Percentiles rank a stretch among this genome's conserved stretches.
Conservation (phyloP, 116 monocot genomes). For the Phalaenopsis hybrid region DNA sequence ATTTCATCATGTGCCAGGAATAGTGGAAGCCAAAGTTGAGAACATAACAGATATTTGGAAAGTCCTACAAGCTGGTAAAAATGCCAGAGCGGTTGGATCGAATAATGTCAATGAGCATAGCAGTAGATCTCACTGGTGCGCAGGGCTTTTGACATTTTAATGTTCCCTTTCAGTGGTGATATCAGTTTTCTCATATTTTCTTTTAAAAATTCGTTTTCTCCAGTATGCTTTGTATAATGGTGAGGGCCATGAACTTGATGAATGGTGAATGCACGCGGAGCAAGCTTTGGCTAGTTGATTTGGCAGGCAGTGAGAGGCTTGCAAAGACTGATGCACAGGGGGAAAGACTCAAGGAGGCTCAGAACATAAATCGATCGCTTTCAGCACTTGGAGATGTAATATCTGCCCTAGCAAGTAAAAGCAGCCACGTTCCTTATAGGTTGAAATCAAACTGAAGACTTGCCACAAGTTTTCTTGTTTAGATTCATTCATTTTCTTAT, state of each 20-base stretch:
- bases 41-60: constrained; percentile 75
- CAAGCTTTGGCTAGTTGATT: constrained; percentile 91
- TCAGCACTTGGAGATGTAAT: constrained; percentile 79
- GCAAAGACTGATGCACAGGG: constrained; percentile 82
- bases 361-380: constrained; percentile 77
- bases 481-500: not conserved
- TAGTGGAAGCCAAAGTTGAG: constrained; percentile 71
- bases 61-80: constrained; percentile 73
- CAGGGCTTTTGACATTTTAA: not conserved
- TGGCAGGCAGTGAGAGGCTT: constrained; percentile 84
- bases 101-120: constrained; percentile 92
- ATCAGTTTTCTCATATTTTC: not conserved
- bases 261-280: constrained; percentile 74
- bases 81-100: constrained; percentile 79
- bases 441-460: constrained; percentile 5
- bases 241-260: constrained; percentile 68
- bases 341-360: constrained; percentile 86
- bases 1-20: constrained; percentile 70
- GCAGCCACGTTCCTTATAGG: constrained; percentile 79
- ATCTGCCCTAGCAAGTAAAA: constrained; percentile 76
- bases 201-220: not conserved
- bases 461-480: not conserved
- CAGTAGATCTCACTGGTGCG: constrained; percentile 85
- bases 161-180: constrained; percentile 5
- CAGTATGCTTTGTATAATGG: constrained; percentile 84